phyloP scores from a whole-genome alignment of 2,329 filamentous ascomycete species.

The Aspergillus versicolor region DNA sequence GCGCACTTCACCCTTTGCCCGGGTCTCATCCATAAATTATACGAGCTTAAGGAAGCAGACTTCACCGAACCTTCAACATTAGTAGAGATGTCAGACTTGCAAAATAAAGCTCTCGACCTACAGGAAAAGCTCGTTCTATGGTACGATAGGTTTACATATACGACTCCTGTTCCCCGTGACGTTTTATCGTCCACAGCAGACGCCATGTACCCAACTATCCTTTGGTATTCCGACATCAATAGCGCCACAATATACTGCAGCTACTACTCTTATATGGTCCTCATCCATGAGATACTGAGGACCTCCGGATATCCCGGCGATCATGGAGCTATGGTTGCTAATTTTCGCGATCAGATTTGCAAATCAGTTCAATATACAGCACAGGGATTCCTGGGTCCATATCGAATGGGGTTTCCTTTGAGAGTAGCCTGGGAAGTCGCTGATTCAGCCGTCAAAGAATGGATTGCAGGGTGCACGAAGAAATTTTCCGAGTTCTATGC shows the following conservation, averaged over 20 bases:
- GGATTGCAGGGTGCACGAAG: conserved; percentile 24
- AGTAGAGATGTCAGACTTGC: conserved; percentile 15
- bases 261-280: conserved; percentile 29
- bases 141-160: conserved; percentile 21
- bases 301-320: conserved; percentile 22
- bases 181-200: conserved; percentile 20
- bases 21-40: conserved; percentile 27
- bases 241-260: conserved; percentile 24
- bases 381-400: conserved; percentile 26
- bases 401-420: conserved; percentile 27
- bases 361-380: conserved; percentile 29
- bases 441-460: conserved; percentile 22
- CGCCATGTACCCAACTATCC: conserved; percentile 19
- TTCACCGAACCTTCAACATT: conserved; percentile 9
- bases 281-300: conserved; percentile 27
- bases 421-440: conserved; percentile 27
- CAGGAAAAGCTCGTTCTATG: conserved; percentile 21
- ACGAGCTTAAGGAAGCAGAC: conserved; percentile 20
- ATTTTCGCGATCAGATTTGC: conserved; percentile 32
- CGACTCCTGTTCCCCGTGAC: conserved; percentile 21
- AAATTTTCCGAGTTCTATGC: conserved; percentile 27
- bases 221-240: conserved; percentile 23
- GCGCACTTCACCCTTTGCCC: conserved; percentile 27
- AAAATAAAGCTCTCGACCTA: conserved; percentile 21
- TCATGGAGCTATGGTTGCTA: conserved; percentile 22